Percentiles rank a stretch among this genome's conserved stretches.
These are phyloP conservation scores for Alternaria brassicae DNA, from an alignment of 2,329 filamentous ascomycete genomes.

Conservation along the genomic window DNA sequence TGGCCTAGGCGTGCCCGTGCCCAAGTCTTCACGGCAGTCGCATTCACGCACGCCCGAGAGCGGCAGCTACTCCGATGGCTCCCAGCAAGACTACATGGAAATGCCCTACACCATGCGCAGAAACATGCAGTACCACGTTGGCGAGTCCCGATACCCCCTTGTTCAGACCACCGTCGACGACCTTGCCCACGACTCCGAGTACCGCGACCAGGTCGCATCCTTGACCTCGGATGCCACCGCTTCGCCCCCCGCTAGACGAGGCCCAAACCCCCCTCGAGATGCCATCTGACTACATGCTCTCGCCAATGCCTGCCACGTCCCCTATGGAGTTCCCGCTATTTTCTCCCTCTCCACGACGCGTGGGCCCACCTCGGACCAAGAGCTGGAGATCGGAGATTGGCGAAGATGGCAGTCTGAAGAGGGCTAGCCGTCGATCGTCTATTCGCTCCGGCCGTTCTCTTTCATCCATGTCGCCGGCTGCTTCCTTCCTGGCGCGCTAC, in stretches of 20 bases:
- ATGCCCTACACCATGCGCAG: conserved; percentile 36
- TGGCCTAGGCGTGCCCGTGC: conserved; percentile 48
- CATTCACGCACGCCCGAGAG: conserved; percentile 29
- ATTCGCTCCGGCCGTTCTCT: conserved; percentile 57
- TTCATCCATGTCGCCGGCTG: conserved; percentile 64
- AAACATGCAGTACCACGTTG: conserved; percentile 31
- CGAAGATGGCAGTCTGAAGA: conserved; percentile 45
- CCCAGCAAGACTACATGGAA: conserved; percentile 41
- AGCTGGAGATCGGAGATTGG: conserved; percentile 44
- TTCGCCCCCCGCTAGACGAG: conserved; percentile 50
- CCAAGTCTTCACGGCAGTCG: conserved; percentile 38
- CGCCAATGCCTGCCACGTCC: conserved; percentile 44
- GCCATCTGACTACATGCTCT: conserved; percentile 44
- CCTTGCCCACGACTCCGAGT: conserved; percentile 35
- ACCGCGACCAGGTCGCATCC: conserved; percentile 49
- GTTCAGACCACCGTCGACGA: conserved; percentile 46
- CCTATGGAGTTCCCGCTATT: conserved; percentile 47
- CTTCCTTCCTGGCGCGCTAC: conserved; percentile 65
- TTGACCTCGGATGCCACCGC: conserved; percentile 53
- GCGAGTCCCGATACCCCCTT: conserved; percentile 45
- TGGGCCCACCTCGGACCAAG: conserved; percentile 40
- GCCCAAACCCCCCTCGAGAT: conserved; percentile 48
- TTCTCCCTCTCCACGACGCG: conserved; percentile 33
- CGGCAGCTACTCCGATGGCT: conserved; percentile 42
- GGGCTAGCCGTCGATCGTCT: conserved; percentile 51